These are phyloP conservation scores for Phytophthora podocarpi DNA, from an alignment of 352 stramenopile genomes.

Conservation along the genomic window DNA sequence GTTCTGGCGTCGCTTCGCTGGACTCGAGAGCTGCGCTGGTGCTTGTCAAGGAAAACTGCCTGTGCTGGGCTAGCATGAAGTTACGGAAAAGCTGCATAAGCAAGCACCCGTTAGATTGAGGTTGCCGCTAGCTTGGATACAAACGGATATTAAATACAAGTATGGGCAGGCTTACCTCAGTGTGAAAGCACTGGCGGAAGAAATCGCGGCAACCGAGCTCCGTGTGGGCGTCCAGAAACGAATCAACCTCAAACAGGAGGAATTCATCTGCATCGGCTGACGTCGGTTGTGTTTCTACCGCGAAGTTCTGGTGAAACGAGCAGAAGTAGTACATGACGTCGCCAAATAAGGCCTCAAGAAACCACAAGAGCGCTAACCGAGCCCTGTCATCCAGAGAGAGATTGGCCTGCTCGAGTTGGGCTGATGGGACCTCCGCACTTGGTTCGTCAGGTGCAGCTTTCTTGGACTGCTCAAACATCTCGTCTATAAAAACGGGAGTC, in stretches of 20 bases:
- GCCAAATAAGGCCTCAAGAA: conserved; percentile 70
- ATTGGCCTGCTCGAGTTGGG: background rate
- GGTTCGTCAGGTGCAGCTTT: conserved; percentile 1
- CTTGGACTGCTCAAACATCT: conserved; percentile 28
- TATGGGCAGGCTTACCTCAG: conserved; percentile 43
- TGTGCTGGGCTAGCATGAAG: conserved; percentile 57
- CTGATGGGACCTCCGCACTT: conserved; percentile 1
- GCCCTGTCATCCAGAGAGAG: conserved; percentile 31
- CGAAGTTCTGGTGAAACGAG: conserved; percentile 54
- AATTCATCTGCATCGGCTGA: conserved; percentile 28
- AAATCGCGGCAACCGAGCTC: conserved; percentile 80
- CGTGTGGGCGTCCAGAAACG: conserved; percentile 63
- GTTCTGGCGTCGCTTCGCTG: conserved; percentile 4
- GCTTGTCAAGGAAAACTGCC: conserved; percentile 39
- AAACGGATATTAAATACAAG: background rate
- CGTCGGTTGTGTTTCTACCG: conserved; percentile 9
- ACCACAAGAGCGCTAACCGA: conserved; percentile 53
- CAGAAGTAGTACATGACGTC: conserved; percentile 68
- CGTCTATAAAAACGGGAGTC: conserved; percentile 29
- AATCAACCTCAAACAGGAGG: conserved; percentile 67
- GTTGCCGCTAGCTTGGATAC: too few species aligned
- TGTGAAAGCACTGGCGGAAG: conserved; percentile 79
- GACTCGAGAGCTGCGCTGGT: background rate
- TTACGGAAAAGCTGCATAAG: conserved; percentile 56
- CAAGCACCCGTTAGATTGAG: background rate